Evolutionary conservation across 805 yeast genomes (phyloP).

Genomic region (Ogataea methylovora): DNA sequence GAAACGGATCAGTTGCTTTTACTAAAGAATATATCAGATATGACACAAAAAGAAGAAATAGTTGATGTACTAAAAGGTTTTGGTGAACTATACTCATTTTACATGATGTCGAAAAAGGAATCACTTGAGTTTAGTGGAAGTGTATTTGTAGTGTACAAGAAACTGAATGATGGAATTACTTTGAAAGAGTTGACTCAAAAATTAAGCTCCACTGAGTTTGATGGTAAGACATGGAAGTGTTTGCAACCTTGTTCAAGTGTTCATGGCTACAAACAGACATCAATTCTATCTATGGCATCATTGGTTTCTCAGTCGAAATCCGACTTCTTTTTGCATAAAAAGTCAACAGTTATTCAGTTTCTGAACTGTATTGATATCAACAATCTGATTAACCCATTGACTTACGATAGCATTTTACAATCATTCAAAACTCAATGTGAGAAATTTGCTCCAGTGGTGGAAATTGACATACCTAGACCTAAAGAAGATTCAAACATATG

Average conservation of each 20-base stretch:
- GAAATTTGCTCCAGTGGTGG: conserved; percentile 43
- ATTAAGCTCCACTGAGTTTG: conserved; percentile 16
- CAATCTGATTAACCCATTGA: conserved; percentile 47
- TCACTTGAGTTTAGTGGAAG: conserved; percentile 48
- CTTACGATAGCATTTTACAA: conserved; percentile 39
- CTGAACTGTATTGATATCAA: conserved; percentile 59
- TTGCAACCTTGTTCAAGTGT: conserved; percentile 30
- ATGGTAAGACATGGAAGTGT: conserved; percentile 28
- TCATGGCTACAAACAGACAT: conserved; percentile 14
- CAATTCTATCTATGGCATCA: conserved; percentile 7
- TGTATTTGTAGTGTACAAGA: conserved; percentile 42
- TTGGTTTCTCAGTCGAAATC: background rate
- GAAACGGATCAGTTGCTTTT: background rate
- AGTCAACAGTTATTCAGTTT: conserved; percentile 49
- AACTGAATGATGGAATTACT: too few species aligned
- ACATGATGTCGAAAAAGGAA: conserved; percentile 37
- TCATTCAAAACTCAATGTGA: conserved; percentile 46
- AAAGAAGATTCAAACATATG: conserved; percentile 25
- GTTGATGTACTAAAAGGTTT: conserved; percentile 32
- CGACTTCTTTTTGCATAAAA: conserved; percentile 6
- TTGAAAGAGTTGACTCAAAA: conserved; percentile 27
- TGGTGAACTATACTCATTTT: conserved; percentile 32
- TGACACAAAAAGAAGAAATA: conserved; percentile 35
- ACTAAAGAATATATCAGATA: conserved; percentile 36
- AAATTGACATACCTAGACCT: conserved; percentile 58